phyloP scores from a whole-genome alignment of 1,284 basidiomycete species.

The Ustilago bromivora region DNA sequence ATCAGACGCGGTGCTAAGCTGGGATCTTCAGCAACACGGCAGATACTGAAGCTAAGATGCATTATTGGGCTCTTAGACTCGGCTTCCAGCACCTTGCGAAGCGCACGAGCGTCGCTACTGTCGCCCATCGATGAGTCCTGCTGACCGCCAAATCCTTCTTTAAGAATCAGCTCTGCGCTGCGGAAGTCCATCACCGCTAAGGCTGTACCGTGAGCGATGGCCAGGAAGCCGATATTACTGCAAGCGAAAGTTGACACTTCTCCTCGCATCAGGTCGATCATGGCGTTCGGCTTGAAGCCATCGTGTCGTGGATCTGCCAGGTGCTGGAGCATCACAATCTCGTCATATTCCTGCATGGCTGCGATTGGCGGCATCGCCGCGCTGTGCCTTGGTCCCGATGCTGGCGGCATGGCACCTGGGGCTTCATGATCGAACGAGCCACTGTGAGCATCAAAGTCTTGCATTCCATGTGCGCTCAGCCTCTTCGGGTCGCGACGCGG shows the following conservation, averaged over 20 bases:
- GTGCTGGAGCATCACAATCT: constrained; percentile 42
- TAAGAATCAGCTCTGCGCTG: constrained; percentile 57
- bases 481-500: constrained; percentile 54
- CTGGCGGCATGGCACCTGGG: neutral
- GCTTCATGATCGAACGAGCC: neutral
- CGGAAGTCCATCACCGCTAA: constrained; percentile 63
- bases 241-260: constrained; percentile 50
- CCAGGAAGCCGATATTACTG: constrained; percentile 63
- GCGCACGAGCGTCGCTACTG: constrained; percentile 23
- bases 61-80: constrained; percentile 56
- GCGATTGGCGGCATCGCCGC: neutral
- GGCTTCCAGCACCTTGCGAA: constrained; percentile 47
- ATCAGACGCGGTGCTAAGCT: constrained; percentile 59
- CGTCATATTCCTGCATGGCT: constrained; percentile 21
- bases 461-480: constrained; percentile 9
- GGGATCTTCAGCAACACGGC: constrained; percentile 51
- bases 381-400: neutral
- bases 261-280: constrained; percentile 60
- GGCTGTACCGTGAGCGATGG: constrained; percentile 57
- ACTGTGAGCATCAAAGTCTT: neutral
- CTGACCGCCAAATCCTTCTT: constrained; percentile 59
- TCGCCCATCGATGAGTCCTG: constrained; percentile 16
- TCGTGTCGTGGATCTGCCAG: constrained; percentile 39
- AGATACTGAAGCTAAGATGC: constrained; percentile 55
- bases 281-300: constrained; percentile 64